A percentile compares a stretch with the other conserved stretches of the same genome.
Evolutionary conservation across 352 stramenopile species (phyloP).

Genomic region (Phytophthora cactorum): DNA sequence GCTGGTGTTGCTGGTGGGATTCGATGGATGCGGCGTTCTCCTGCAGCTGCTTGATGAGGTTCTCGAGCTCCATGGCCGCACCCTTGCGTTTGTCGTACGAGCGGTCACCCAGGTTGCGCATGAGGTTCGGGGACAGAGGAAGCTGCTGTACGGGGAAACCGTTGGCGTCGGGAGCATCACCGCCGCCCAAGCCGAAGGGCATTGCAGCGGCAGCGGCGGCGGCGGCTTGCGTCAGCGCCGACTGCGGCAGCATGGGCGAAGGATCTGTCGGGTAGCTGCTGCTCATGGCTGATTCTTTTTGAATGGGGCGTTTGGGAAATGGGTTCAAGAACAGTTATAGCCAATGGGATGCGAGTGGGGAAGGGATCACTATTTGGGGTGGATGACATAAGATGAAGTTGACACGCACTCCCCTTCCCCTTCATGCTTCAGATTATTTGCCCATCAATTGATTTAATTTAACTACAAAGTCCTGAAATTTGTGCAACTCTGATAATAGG

Average conservation of each 20-base stretch:
- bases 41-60: slow-evolving; percentile 97
- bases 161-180: slow-evolving; percentile 33
- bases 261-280: slow-evolving; percentile 29
- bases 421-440: no score
- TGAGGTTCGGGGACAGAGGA: slow-evolving; percentile 75
- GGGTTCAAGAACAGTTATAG: not conserved
- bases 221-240: slow-evolving; percentile 52
- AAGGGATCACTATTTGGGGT: no score
- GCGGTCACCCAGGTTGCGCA: slow-evolving; percentile 95
- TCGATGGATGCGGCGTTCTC: slow-evolving; percentile 90
- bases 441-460: no score
- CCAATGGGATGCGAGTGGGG: no score
- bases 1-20: slow-evolving; percentile 67
- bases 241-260: slow-evolving; percentile 66
- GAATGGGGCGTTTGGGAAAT: not conserved
- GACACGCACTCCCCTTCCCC: no score
- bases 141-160: slow-evolving; percentile 67
- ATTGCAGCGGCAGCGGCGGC: slow-evolving; percentile 50
- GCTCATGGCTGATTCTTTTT: slow-evolving; percentile 32
- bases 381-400: no score
- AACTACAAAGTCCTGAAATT: no score
- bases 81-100: slow-evolving; percentile 99
- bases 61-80: slow-evolving; percentile 98
- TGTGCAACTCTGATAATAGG: no score
- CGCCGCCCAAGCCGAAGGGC: slow-evolving; percentile 43